These are phyloP conservation scores for Xylaria intraflava DNA, from an alignment of 495 filamentous ascomycete species.

Conservation along the genomic window DNA sequence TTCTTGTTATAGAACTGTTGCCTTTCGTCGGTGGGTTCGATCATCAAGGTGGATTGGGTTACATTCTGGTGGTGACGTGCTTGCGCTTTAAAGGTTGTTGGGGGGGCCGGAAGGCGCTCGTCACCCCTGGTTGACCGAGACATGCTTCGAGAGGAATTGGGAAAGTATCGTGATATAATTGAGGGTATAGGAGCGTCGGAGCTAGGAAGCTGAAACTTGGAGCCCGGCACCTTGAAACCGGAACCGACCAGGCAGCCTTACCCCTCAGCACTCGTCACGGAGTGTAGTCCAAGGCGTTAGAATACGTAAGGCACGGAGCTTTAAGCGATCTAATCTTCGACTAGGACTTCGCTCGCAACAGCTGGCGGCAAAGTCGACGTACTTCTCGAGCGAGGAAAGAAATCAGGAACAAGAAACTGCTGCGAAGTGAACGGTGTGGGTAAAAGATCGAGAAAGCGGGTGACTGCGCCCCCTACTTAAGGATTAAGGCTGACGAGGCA, in stretches of 20 bases:
- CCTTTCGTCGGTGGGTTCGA: conserved; percentile 25
- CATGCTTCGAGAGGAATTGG: neutral
- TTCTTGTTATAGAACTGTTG: conserved; percentile 33
- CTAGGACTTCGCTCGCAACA: neutral
- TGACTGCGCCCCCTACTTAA: conserved; percentile 3
- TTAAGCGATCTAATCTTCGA: neutral
- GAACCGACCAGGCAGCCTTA: conserved; percentile 1
- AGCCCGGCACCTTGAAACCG: neutral
- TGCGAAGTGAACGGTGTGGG: neutral
- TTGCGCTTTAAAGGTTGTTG: neutral
- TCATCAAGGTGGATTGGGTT: conserved; percentile 12
- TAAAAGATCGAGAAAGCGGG: neutral
- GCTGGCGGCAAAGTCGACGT: neutral
- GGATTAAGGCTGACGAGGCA: conserved; percentile 12
- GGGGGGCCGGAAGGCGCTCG: neutral
- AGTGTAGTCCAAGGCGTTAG: neutral
- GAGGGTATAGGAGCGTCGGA: neutral
- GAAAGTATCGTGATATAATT: neutral
- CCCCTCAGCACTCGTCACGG: neutral
- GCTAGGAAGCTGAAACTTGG: neutral
- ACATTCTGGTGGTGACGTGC: conserved; percentile 9
- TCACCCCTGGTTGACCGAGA: neutral
- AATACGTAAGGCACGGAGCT: neutral
- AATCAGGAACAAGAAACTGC: neutral
- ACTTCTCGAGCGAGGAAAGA: neutral